Evolutionary conservation across 2,329 filamentous ascomycete genomes (phyloP), one percentile per base, ranked within the genome.

Genomic region (Microdochium trichocladiopsis): DNA sequence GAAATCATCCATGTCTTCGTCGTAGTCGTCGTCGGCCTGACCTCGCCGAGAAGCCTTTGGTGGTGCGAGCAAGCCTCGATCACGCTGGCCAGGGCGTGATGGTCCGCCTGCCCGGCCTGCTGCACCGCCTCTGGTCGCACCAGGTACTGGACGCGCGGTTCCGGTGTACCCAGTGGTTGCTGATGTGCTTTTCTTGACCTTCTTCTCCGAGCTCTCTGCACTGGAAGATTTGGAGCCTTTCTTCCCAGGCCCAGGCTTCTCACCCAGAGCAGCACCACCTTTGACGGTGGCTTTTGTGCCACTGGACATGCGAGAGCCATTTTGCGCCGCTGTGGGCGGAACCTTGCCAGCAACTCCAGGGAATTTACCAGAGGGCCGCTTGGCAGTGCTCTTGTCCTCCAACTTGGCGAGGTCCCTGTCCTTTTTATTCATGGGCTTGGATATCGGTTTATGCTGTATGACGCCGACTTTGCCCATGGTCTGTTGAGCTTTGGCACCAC

Each of bases 391-490:
- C 57, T 64, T 69, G 11, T 74, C 74, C 48, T 78, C 76, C 25
- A 71, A 68, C 58, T 74, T 74, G 24, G 67, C 57, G 22, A 70
- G 68, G 54, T 74, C 70, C 25, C 79, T 76, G 55, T 83, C 76
- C 54, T 74, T 77, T 65, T 76, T 86, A 55, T 70, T 74, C 6
- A 77, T 70, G n/a, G 77, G 68, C 61, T 83, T 86, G 59, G 88
- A 86, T 2, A 84, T 79, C 21, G 84, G 77, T 64, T 90, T 90
- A 67, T 90, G 86, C 63, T 89, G 87, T 58, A 90, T 88, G 59
- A 82, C 83, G 52, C 86, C 86, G 23, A 86, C 76, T 58, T 79
- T 78, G n/a, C 74, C 78, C 72, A 82, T 79, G 41, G 71, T 73
- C 37, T 72, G 74, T 61, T 88, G 82, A 12, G 82, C 84, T 55